Percentiles rank a stretch among this genome's conserved stretches.
phyloP scores from a whole-genome alignment of 2,329 filamentous ascomycete genomes.

The Sarocladiaceae sp. region DNA sequence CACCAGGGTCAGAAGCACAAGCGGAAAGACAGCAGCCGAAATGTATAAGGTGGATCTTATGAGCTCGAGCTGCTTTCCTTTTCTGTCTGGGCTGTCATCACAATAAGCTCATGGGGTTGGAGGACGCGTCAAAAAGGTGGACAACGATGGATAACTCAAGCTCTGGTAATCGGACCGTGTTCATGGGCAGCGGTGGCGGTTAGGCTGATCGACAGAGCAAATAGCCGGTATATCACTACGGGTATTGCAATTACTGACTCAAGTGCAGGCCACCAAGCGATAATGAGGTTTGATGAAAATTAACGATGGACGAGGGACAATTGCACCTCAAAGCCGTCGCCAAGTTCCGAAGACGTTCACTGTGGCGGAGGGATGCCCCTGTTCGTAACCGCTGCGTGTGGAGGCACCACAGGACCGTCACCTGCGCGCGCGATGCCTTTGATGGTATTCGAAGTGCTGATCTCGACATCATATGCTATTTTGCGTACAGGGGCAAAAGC shows the following conservation, averaged over 20 bases:
- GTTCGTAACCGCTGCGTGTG: not conserved
- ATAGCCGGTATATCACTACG: too few relatives aligned
- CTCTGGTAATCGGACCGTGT: not conserved
- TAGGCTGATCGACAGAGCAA: not conserved
- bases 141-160: not conserved
- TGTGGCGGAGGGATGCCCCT: not conserved
- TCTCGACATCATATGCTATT: conserved; percentile 9
- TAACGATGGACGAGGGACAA: too few relatives aligned
- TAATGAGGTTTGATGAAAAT: not conserved
- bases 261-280: not conserved
- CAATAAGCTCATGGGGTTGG: not conserved
- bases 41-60: not conserved
- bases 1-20: not conserved
- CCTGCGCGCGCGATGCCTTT: not conserved
- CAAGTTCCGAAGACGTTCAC: not conserved
- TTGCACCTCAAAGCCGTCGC: not conserved
- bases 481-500: not conserved
- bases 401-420: not conserved
- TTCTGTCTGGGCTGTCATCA: not conserved
- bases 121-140: not conserved
- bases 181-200: not conserved
- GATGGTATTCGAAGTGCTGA: conserved; percentile 4
- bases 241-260: not conserved
- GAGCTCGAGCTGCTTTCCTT: conserved; percentile 8
- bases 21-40: not conserved